Percentiles rank a stretch among this genome's conserved stretches.
Evolutionary conservation across 2,329 filamentous ascomycete genomes (phyloP).

Genomic region (Diplodia scrobiculata): DNA sequence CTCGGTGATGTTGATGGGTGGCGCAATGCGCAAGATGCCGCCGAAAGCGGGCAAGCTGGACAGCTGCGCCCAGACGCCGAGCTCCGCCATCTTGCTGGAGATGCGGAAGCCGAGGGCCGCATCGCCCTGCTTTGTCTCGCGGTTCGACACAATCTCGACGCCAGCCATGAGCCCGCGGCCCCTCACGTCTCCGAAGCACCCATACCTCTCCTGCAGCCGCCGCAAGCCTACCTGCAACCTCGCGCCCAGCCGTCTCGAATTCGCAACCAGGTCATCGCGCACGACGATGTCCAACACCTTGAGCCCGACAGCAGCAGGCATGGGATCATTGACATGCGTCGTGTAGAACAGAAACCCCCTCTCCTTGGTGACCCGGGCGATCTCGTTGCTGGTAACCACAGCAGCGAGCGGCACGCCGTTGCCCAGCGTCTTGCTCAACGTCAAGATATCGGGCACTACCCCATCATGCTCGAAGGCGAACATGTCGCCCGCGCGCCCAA

Average conservation of each 20-base stretch:
- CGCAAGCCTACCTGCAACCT: slow-evolving; percentile 54
- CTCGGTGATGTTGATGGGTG: slow-evolving; percentile 59
- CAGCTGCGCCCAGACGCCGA: slow-evolving; percentile 62
- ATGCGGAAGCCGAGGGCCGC: slow-evolving; percentile 54
- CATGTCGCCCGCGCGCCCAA: slow-evolving; percentile 42
- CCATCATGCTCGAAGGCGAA: slow-evolving; percentile 36
- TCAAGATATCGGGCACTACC: slow-evolving; percentile 57
- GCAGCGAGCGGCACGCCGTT: slow-evolving; percentile 62
- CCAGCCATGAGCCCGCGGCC: slow-evolving; percentile 62
- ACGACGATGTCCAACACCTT: slow-evolving; percentile 65
- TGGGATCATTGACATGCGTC: slow-evolving; percentile 64
- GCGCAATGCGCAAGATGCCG: slow-evolving; percentile 62
- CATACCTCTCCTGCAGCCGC: slow-evolving; percentile 54
- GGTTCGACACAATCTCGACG: slow-evolving; percentile 60
- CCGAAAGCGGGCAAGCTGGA: slow-evolving; percentile 58
- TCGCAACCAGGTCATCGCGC: slow-evolving; percentile 56
- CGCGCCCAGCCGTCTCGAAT: slow-evolving; percentile 50
- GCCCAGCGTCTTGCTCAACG: slow-evolving; percentile 63
- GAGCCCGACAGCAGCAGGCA: slow-evolving; percentile 61
- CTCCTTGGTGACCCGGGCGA: slow-evolving; percentile 54
- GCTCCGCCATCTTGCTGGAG: slow-evolving; percentile 52
- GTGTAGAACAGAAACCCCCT: slow-evolving; percentile 61
- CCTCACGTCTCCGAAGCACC: slow-evolving; percentile 64
- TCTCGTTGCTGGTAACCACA: slow-evolving; percentile 58
- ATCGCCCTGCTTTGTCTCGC: slow-evolving; percentile 52